phyloP scores from a whole-genome alignment of 1,284 basidiomycete genomes.

The Ceratobasidium sp. region DNA sequence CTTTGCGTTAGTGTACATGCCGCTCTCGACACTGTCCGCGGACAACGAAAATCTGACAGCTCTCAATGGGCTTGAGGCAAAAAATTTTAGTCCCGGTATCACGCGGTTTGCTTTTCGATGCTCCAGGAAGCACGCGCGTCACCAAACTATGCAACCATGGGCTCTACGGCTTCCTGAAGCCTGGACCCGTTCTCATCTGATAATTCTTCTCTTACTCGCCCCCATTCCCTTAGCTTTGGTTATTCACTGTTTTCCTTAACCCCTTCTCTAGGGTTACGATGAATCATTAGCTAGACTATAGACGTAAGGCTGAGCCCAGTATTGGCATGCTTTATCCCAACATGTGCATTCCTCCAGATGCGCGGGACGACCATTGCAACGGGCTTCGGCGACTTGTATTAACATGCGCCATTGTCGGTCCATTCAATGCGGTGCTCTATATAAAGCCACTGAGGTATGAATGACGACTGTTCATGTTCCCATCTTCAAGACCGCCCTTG shows the following conservation, averaged over 20 bases:
- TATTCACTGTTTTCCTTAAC: slow-evolving; percentile 14
- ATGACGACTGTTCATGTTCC: slow-evolving; percentile 23
- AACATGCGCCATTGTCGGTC: slow-evolving; percentile 22
- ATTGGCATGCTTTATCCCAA: not conserved
- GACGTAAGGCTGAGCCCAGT: slow-evolving; percentile 6
- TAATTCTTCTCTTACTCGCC: slow-evolving; percentile 1
- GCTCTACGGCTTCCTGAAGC: slow-evolving; percentile 20
- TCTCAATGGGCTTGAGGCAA: slow-evolving; percentile 16
- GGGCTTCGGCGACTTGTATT: slow-evolving; percentile 13
- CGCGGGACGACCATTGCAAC: not conserved
- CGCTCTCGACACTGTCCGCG: slow-evolving; percentile 13
- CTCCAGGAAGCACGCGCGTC: slow-evolving; percentile 28
- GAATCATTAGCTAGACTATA: slow-evolving; percentile 24
- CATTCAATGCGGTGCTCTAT: slow-evolving; percentile 14
- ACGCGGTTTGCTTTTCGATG: slow-evolving; percentile 33
- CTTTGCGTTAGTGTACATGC: not conserved
- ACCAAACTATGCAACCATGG: slow-evolving; percentile 13
- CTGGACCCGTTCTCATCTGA: slow-evolving; percentile 6
- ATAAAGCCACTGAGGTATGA: slow-evolving; percentile 27
- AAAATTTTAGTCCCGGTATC: slow-evolving; percentile 31
- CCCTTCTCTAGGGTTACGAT: slow-evolving; percentile 16
- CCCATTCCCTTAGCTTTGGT: slow-evolving; percentile 20
- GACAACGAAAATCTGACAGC: slow-evolving; percentile 34
- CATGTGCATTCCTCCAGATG: slow-evolving; percentile 22
- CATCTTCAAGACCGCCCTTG: slow-evolving; percentile 15